These are phyloP conservation scores for Zopfia rhizophila DNA, from an alignment of 2,329 filamentous ascomycete species.

Conservation along the genomic window DNA sequence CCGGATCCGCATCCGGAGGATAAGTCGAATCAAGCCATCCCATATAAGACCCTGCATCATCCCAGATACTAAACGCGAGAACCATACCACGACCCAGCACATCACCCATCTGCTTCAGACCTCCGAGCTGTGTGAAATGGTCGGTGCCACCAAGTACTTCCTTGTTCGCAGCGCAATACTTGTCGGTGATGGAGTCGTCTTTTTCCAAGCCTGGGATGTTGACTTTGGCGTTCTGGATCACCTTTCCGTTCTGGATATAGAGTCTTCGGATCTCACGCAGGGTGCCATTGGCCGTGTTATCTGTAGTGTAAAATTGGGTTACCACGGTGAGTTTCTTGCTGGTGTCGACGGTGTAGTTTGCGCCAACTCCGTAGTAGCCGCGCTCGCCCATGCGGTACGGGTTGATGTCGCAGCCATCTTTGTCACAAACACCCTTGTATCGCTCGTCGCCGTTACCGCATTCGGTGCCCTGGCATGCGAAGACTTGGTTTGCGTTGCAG, in stretches of 20 bases:
- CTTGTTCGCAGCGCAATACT: conserved; percentile 66
- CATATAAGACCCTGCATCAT: conserved; percentile 73
- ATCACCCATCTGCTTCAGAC: conserved; percentile 62
- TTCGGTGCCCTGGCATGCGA: conserved; percentile 60
- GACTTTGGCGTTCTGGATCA: conserved; percentile 55
- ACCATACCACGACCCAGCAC: conserved; percentile 68
- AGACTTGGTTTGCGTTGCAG: conserved; percentile 61
- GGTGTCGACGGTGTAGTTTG: conserved; percentile 63
- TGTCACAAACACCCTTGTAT: conserved; percentile 69
- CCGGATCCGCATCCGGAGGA: no score
- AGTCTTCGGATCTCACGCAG: conserved; percentile 52
- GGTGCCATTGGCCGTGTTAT: conserved; percentile 46
- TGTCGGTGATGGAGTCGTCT: conserved; percentile 63
- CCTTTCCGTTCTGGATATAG: conserved; percentile 58
- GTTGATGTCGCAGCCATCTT: conserved; percentile 69
- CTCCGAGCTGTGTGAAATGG: conserved; percentile 63
- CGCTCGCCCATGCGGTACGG: conserved; percentile 68
- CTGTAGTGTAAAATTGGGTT: no score
- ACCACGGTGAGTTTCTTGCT: conserved; percentile 62
- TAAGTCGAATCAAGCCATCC: conserved; percentile 71
- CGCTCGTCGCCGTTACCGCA: conserved; percentile 53
- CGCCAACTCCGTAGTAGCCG: conserved; percentile 66
- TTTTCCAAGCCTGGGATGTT: conserved; percentile 54
- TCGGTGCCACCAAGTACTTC: conserved; percentile 62
- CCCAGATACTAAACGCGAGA: conserved; percentile 69